Conservation (phyloP, 768 basidiomycete species). For the Suillus ampliporus region DNA sequence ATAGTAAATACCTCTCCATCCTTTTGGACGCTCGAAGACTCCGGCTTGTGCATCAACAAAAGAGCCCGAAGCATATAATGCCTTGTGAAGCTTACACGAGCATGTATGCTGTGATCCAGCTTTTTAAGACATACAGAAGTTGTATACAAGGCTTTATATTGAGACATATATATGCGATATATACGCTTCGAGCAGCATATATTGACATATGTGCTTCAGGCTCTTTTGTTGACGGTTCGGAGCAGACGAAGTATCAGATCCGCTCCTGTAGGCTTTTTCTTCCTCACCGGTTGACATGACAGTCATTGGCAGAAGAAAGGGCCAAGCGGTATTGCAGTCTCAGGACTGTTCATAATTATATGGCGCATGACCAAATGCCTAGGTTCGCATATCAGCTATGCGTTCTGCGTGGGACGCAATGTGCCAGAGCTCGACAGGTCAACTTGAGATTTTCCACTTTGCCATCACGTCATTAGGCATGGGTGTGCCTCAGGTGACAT, state of each 20-base stretch:
- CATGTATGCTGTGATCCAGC: no score
- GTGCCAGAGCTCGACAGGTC: neutral
- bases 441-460: neutral
- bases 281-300: neutral
- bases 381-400: neutral
- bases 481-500: neutral
- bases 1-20: slow-evolving; percentile 60
- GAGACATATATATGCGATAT: no score
- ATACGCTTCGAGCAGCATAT: no score
- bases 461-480: neutral
- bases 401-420: neutral
- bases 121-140: no score
- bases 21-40: slow-evolving; percentile 48
- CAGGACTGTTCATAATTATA: neutral
- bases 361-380: neutral
- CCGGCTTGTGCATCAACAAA: no score
- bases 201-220: no score
- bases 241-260: neutral
- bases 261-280: neutral
- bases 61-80: no score
- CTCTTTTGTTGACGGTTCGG: no score
- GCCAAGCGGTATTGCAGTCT: neutral
- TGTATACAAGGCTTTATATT: no score
- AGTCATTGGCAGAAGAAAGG: neutral
- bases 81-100: no score